phyloP scores from a whole-genome alignment of 305 asterid species.

The Rubia balearica region DNA sequence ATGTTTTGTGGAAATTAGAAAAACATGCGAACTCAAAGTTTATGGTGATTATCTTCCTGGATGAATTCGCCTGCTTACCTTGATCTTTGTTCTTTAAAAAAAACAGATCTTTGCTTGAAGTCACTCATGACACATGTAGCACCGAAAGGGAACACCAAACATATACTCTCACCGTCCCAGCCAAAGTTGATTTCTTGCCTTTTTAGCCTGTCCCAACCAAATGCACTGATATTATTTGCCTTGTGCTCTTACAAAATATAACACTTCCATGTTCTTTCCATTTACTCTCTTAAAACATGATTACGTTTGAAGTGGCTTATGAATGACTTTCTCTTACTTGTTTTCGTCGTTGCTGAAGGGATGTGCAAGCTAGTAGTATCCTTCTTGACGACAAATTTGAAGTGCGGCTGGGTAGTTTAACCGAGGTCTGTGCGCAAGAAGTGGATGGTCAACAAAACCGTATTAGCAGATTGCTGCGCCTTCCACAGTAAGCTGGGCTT shows the following conservation, averaged over 20 bases:
- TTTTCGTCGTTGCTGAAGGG: slow-evolving; percentile 41
- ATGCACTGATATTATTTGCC: not conserved
- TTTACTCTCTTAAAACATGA: slow-evolving; percentile 2
- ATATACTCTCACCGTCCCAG: not conserved
- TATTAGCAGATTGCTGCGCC: slow-evolving; percentile 60
- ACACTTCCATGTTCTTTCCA: not conserved
- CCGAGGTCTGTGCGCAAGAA: slow-evolving; percentile 80
- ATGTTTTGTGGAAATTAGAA: not conserved
- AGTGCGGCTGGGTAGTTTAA: slow-evolving; percentile 88
- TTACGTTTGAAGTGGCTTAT: slow-evolving; percentile 6
- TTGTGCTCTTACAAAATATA: not conserved
- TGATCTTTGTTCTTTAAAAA: not conserved
- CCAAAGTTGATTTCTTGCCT: no score
- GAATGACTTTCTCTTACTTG: slow-evolving; percentile 14
- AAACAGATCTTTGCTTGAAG: not conserved
- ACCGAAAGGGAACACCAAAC: not conserved
- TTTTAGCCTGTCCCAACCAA: not conserved
- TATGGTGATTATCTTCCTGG: not conserved
- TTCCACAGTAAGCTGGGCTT: slow-evolving; percentile 62
- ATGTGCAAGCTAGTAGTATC: slow-evolving; percentile 91
- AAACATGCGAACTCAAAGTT: not conserved
- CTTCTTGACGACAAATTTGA: slow-evolving; percentile 94
- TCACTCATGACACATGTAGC: not conserved
- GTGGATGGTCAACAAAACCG: slow-evolving; percentile 61
- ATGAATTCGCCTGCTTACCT: not conserved